Evolutionary conservation across 192 early-diverging fungal genomes (phyloP), one percentile per base, ranked within the genome.

Genomic region (Backusella liffmaniae): DNA sequence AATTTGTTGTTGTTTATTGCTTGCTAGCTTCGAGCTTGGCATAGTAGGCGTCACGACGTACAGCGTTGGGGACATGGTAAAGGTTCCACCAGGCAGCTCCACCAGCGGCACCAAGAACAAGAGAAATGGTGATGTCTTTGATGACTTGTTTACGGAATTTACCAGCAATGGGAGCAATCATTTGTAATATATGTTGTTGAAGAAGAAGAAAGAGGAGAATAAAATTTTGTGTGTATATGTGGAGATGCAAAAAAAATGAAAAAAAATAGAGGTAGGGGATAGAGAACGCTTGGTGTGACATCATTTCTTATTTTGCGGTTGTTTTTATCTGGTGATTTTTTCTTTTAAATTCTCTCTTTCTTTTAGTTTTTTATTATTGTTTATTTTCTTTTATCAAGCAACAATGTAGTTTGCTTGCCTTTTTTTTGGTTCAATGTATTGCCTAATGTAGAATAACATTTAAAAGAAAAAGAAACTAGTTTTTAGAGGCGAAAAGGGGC

Each of bases 111-210:
- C 86, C 86, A 66, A 87, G 71, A 67, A 37, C 56, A 16, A 87
- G 70, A 26, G 77, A 41, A 59, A 82, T 72, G 18, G 76, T 26
- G 42, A 87, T 66, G 70, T 87, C 86, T 29, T 77, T 67, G 71
- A 87, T 78, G 78, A 84, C 46, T 62, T 36, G 68, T 77, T 79
- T 87, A 39, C 80, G 79, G 67, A 84, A 78, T 72, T 76, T 85
- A 68, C 86, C 86, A 51, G 84, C 75, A 73, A 87, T 87, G 53
- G 86, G 86, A 80, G 86, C 80, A 68, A 87, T 83, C 77, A 79
- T 16, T 74, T 41, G 9, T 21, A 39, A 37, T 32, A 18, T 65
- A 73, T 49, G 72, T 35, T 9, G 39, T 18, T 16, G 23, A 59
- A 6, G 21, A 36, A 37, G 53, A 56, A 56, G 21, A 69, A 70